Base-by-base conservation (phyloP, 345 rosid genomes). In the Sisymbrium irio region DNA sequence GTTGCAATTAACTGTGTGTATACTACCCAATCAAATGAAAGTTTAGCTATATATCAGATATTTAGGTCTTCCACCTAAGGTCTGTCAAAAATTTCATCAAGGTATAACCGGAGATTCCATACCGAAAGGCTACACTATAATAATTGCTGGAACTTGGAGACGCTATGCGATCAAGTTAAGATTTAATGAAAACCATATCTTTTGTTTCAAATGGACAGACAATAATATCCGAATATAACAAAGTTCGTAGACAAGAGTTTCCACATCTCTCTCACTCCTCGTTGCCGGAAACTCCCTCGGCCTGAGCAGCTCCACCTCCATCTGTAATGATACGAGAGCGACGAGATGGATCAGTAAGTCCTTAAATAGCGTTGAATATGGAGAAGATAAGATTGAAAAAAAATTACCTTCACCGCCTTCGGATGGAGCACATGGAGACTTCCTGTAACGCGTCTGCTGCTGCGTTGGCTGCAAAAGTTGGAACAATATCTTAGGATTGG, bases 361-460 rank as follows among this genome's bases (percentile, higher is more conserved):
- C 57, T 30, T 41, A 54, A 10, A 13, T n/a, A 37, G 20, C 22
- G 44, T 7, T 13, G 36, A 28, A 22, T 2, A 60, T 35, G 35
- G 44, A 22, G 32, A 13, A 20, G 32, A 55, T 60, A 47, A 33
- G 54, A 33, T 27, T 62, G 14, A 62, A 40, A 15, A 15, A 35
- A 10, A 54, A 33, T 51, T 80, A 93, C 98, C 97, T 82, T 89
- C 98, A 63, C 88, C 87, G 22, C 91, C 91, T 35, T 81, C 88
- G 0, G 97, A 62, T 51, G 98, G 98, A 63, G 92, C 95, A 69
- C 81, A 89, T 66, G 97, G 96, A 55, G 99, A 95, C 77, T 90
- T 95, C 69, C 99, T 81, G 80, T 95, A 95, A 69, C 99, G 85
- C 25, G 97, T 95, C 84, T 88, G 97, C 76, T 95, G 97, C 81